A percentile compares a stretch with the other conserved stretches of the same genome.
phyloP scores from a whole-genome alignment of 768 basidiomycete genomes.

The Mycena indigotica region DNA sequence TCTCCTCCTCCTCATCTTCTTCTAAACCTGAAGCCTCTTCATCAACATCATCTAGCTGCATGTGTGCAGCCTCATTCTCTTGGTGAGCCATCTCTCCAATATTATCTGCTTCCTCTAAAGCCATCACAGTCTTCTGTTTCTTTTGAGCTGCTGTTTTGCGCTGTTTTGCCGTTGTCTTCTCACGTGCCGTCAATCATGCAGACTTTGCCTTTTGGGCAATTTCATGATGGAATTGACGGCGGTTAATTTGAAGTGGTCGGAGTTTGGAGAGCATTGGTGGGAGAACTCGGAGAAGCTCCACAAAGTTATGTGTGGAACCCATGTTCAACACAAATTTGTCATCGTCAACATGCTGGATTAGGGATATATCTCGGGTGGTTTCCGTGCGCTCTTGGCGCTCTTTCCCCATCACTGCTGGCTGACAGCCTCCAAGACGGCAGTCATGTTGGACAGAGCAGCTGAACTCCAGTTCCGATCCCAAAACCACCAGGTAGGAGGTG shows the following conservation, averaged over 20 bases:
- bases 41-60: no score
- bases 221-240: not conserved
- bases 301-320: slow-evolving; percentile 31
- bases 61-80: no score
- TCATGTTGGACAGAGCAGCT: slow-evolving; percentile 24
- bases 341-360: slow-evolving; percentile 26
- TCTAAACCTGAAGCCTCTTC: no score
- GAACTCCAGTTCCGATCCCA: no score
- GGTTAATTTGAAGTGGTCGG: not conserved
- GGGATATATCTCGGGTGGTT: not conserved
- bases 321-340: slow-evolving; percentile 29
- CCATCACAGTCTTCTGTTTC: not conserved
- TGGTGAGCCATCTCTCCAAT: not conserved
- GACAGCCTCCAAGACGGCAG: slow-evolving; percentile 18
- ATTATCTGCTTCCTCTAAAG: not conserved
- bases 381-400: slow-evolving; percentile 22
- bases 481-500: no score
- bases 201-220: not conserved
- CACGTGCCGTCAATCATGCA: not conserved
- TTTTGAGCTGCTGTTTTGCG: not conserved
- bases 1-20: no score
- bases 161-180: not conserved
- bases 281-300: slow-evolving; percentile 14
- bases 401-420: slow-evolving; percentile 8
- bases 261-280: slow-evolving; percentile 3